phyloP scores from a whole-genome alignment of 176 grass and related monocot genomes.

The Sorghum bicolor region DNA sequence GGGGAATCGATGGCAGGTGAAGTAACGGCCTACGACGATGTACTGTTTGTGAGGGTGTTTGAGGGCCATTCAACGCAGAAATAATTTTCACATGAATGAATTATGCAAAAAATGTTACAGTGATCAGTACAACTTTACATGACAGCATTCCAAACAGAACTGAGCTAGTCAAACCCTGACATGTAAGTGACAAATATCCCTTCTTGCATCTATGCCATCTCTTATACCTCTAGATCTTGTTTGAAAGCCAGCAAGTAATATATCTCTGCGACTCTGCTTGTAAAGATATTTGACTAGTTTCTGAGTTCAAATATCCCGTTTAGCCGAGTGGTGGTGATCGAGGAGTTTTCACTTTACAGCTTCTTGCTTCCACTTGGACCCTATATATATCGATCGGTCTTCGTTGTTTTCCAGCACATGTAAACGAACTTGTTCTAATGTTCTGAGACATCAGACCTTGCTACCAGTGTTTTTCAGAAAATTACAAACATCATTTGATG shows the following conservation, averaged over 20 bases:
- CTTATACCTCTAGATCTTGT: not conserved
- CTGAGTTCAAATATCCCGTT: not conserved
- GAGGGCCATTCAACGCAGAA: no score
- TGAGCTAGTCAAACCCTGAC: not conserved
- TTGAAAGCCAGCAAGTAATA: not conserved
- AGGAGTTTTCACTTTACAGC: not conserved
- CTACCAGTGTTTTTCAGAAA: not conserved
- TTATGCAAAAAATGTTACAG: no score
- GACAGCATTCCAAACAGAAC: no score
- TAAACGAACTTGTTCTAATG: slow-evolving; percentile 18
- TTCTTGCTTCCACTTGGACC: not conserved
- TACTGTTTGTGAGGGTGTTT: not conserved
- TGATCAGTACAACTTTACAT: no score
- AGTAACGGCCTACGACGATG: not conserved
- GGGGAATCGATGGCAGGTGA: not conserved
- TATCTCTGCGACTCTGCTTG: not conserved
- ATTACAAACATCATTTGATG: not conserved
- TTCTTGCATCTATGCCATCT: not conserved
- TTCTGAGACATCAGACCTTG: not conserved
- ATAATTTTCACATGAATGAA: no score
- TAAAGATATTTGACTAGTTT: slow-evolving; percentile 8
- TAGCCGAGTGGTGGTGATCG: not conserved
- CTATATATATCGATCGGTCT: not conserved
- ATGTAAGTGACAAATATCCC: not conserved
- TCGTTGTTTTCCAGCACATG: not conserved